Evolutionary conservation across 2,329 filamentous ascomycete species (phyloP), one percentile per base, ranked within the genome.

Genomic region (Colletotrichum sp.): DNA sequence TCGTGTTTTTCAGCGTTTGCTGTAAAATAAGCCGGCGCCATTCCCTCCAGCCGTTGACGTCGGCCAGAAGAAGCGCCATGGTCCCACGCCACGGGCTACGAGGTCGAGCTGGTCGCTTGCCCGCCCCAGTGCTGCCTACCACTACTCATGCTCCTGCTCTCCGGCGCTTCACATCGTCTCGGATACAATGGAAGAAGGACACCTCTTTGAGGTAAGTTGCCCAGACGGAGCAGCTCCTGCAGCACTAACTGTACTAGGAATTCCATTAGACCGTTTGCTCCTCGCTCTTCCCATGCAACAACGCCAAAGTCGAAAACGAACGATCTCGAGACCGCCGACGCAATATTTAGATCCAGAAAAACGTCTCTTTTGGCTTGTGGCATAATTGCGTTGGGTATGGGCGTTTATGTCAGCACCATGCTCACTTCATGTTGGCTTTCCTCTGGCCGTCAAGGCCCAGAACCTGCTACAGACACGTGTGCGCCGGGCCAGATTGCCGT

Each of bases 401-500:
- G 77, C 4, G 52, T 78, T 18, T 78, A 78, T 18, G 4, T 73
- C 9, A 76, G 75, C 28, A 52, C 44, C 10, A 26, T 78, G 26
- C 59, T 78, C 15, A 69, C 64, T 15, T 76, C 77, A 6, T 77
- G 75, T 4, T 60, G 64, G n/a, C 34, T 28, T 16, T 67, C 60
- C 18, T 62, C 55, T 18, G 26, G 59, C 26, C 55, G 67, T 15
- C 18, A 55, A 28, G 32, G 8, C 7, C n/a, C 60, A 24, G 49
- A 36, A 32, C 80, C 15, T n/a, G 80, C 80, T 49, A 82, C 84
- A 70, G 84, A 87, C 72, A 77, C 81, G 59, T 77, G 80, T 15
- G 87, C 89, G 6, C 90, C 89, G 24, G 89, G 89, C 36, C 88
- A 88, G 13, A 88, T 89, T 5, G 84, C 86, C 28, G 86, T 87